Evolutionary conservation across 2,329 filamentous ascomycete species (phyloP).

Genomic region (Blastomyces emzantsi): DNA sequence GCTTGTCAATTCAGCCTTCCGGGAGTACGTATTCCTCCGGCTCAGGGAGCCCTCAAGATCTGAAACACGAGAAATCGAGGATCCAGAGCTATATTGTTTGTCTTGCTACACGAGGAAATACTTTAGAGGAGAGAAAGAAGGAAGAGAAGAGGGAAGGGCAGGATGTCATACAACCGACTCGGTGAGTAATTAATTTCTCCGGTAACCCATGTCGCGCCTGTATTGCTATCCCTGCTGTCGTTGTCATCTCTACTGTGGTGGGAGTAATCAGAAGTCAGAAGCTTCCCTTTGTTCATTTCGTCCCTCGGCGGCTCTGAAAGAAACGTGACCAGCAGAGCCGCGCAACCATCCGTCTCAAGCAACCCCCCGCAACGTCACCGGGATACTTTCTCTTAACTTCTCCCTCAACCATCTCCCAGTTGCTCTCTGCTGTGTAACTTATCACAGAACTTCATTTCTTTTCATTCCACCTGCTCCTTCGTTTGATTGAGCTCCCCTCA

Average conservation of each 20-base stretch:
- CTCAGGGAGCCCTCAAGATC: background rate
- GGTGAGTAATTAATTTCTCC: conserved; percentile 46
- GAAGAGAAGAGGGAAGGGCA: conserved; percentile 17
- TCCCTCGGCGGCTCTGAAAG: background rate
- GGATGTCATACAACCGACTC: conserved; percentile 67
- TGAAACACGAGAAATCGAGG: background rate
- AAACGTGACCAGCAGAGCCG: conserved; percentile 1
- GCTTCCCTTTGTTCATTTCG: background rate
- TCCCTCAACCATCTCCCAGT: background rate
- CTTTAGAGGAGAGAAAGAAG: background rate
- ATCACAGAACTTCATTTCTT: background rate
- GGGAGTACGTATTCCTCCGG: background rate
- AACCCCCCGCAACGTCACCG: background rate
- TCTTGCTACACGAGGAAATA: background rate
- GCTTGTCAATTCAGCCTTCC: background rate
- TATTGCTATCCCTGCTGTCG: background rate
- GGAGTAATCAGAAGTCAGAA: background rate
- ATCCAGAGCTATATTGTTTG: background rate
- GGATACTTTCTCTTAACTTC: too few species aligned
- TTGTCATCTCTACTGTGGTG: background rate
- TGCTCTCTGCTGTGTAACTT: background rate
- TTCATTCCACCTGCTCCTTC: background rate
- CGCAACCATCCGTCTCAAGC: background rate
- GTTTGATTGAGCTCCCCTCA: conserved; percentile 13
- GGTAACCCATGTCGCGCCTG: too few species aligned